These are phyloP conservation scores for Cercospora berteroae DNA, from an alignment of 2,329 filamentous ascomycete species.

Conservation along the genomic window DNA sequence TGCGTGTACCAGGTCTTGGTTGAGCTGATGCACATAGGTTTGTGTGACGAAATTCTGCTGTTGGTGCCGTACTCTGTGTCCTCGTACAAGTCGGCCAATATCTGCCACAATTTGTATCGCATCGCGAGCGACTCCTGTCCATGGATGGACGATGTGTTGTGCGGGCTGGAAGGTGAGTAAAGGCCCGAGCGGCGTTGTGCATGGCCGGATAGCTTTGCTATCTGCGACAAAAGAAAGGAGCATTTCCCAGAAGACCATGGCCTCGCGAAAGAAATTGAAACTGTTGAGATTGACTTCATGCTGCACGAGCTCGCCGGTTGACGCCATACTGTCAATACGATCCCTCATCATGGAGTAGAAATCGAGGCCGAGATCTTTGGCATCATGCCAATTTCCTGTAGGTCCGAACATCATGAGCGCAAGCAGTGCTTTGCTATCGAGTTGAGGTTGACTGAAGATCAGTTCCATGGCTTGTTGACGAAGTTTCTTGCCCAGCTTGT, in stretches of 20 bases:
- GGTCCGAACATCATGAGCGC: conserved; percentile 60
- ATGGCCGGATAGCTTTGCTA: conserved; percentile 52
- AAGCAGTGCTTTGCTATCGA: conserved; percentile 42
- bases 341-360: conserved; percentile 39
- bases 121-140: conserved; percentile 51
- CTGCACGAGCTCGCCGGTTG: conserved; percentile 8
- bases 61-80: conserved; percentile 18
- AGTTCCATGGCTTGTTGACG: conserved; percentile 27
- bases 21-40: conserved; percentile 22
- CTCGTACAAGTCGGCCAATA: conserved; percentile 41
- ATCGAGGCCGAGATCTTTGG: conserved; percentile 55
- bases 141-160: conserved; percentile 35
- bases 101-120: conserved; percentile 48
- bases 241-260: conserved; percentile 61
- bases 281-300: conserved; percentile 30
- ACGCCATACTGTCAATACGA: conserved; percentile 18
- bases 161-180: conserved; percentile 35
- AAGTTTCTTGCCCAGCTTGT: conserved; percentile 25
- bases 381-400: conserved; percentile 60
- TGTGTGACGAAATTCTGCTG: conserved; percentile 29
- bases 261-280: conserved; percentile 56
- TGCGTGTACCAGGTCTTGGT: conserved; percentile 34
- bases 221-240: conserved; percentile 35
- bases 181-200: conserved; percentile 27
- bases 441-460: conserved; percentile 21